A percentile compares a stretch with the other conserved stretches of the same genome.
phyloP scores from a whole-genome alignment of 75 land plant genomes.

The Pseudotsuga menziesii region DNA sequence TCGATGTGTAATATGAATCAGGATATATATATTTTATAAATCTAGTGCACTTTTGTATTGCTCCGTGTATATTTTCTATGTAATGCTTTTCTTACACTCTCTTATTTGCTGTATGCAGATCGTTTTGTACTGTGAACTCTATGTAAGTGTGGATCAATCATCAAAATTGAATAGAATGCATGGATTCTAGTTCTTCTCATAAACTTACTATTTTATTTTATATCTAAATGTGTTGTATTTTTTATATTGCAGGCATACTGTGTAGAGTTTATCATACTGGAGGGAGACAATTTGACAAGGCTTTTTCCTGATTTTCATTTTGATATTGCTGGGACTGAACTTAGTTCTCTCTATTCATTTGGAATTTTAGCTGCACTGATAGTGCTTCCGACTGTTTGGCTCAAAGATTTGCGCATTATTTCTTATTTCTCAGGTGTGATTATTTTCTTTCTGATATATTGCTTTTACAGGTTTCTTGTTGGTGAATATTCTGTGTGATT shows the following conservation, averaged over 20 bases:
- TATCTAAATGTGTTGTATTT: neutral
- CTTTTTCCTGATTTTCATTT: slow-evolving; percentile 67
- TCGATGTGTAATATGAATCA: neutral
- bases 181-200: slow-evolving; percentile 1
- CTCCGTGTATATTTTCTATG: neutral
- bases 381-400: slow-evolving; percentile 86
- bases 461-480: neutral
- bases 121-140: slow-evolving; percentile 72
- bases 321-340: slow-evolving; percentile 37
- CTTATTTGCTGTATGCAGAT: slow-evolving; percentile 45
- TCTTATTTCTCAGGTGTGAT: slow-evolving; percentile 81
- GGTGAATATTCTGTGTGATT: neutral
- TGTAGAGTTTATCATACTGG: slow-evolving; percentile 92
- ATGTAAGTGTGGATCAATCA: slow-evolving; percentile 61
- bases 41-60: neutral
- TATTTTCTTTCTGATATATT: slow-evolving; percentile 1
- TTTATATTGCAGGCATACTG: slow-evolving; percentile 68
- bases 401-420: slow-evolving; percentile 70
- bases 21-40: neutral
- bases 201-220: neutral
- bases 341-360: slow-evolving; percentile 56
- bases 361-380: slow-evolving; percentile 59
- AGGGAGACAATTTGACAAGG: slow-evolving; percentile 88
- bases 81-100: neutral
- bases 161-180: neutral